phyloP scores from a whole-genome alignment of 371 early-diverging fungal species.

The Batrachochytrium dendrobatidis region DNA sequence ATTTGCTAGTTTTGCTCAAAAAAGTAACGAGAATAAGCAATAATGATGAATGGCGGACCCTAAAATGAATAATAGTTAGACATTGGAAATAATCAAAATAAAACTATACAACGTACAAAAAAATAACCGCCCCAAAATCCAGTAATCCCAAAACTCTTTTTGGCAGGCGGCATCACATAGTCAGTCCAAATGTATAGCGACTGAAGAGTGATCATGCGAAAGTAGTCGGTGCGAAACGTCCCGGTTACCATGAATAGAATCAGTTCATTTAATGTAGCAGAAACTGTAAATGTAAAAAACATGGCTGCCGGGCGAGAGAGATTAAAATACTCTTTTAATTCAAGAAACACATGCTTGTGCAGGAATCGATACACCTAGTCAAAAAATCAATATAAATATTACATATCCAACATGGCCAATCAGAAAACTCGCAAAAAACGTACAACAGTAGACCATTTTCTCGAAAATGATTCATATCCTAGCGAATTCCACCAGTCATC shows the following conservation, averaged over 20 bases:
- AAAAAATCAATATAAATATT: neutral
- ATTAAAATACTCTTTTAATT: neutral
- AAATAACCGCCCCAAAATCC: slow-evolving; percentile 4
- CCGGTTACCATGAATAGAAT: neutral
- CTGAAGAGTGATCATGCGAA: neutral
- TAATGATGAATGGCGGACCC: neutral
- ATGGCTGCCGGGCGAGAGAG: neutral
- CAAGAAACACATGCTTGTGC: neutral
- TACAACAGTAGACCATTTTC: neutral
- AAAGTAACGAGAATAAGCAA: neutral
- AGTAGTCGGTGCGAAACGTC: neutral
- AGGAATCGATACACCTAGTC: slow-evolving; percentile 1
- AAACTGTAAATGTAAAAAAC: slow-evolving; percentile 1
- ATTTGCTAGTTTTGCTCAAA: no score
- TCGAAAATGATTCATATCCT: neutral
- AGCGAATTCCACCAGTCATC: slow-evolving; percentile 3
- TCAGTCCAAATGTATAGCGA: slow-evolving; percentile 2
- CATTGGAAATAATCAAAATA: no score
- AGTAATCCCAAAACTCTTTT: neutral
- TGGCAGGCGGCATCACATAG: neutral
- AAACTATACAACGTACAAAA: neutral
- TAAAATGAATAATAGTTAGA: no score
- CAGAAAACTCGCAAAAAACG: no score
- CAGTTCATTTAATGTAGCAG: neutral
- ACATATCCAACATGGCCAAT: neutral